Evolutionary conservation across 2,329 filamentous ascomycete genomes (phyloP), one percentile per base, ranked within the genome.

Genomic region (Penicillium crustosum): DNA sequence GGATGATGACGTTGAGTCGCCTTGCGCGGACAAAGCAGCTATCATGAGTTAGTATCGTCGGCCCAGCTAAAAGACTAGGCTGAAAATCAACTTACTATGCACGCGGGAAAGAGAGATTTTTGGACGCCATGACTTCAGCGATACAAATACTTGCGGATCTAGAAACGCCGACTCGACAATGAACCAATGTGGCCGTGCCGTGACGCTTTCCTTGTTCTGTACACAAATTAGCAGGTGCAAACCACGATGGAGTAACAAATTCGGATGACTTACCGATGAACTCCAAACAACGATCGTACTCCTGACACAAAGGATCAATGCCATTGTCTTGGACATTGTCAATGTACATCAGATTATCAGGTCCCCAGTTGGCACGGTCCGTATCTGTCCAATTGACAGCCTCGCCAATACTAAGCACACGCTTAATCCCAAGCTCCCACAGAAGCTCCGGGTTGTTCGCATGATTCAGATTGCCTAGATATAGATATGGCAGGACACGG

Each of bases 121-220:
- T 76, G 27, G 88, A 82, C 36, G 88, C 87, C 94, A 99, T 99
- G 36, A 97, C 91, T 75, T 97, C 93, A n/a, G 94, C 94, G 68
- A 99, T 99, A 73, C 94, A 97, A 61, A 99, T 97, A 2, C 93
- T 99, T 13, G 94, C 94, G 61, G 91, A 96, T 51, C 94, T 86
- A 50, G 93, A 97, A 54, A 99, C 94, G 48, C 94, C 94, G 8
- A 99, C 94, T 19, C 94, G 89, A 73, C 94, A 99, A 73, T 99
- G 94, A 17, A 99, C 94, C 56, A 99, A 82, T 0, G 94, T 97
- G 25, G 93, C 91, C 5, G 86, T 90, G 31, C 89, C 88, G 43
- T 89, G 89, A 38, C 78, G 78, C 70, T 89, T 90, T 36, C 93
- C 93, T 65, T 87, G 86, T 65, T 91, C 94, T 97, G 67, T 17